Base-by-base conservation (phyloP, 208 protist genomes). In the Leishmania amazonensis region DNA sequence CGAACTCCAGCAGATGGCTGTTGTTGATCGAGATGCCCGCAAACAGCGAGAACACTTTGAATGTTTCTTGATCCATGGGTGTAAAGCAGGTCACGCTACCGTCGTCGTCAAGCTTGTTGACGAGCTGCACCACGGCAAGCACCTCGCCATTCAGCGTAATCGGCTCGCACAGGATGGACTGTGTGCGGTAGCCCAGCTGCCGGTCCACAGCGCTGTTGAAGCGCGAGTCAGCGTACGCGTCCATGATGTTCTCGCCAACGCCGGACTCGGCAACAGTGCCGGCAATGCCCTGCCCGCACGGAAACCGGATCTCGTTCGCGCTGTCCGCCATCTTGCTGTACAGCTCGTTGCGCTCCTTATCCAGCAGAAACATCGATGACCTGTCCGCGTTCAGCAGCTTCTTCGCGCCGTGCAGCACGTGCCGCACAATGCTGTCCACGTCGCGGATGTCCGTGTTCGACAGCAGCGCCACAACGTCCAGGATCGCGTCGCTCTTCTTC, bases 1-100 rank as follows among this genome's bases (percentile, higher is more conserved):
- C 91, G 80, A 96, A 96, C 85, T 94, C 85, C 31, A 97, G 88
- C 64, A 97, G 78, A 60, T 94, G 91, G 17, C 92, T 93, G 85
- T 97, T 97, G 82, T 94, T 92, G 83, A 97, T 93, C n/a, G 90
- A 94, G 67, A 97, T 96, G 45, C 91, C 94, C 11, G 94, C 94
- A 60, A 96, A 97, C 64, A 94, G 83, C 21, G 92, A 94, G 81
- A 97, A 97, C 40, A 92, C 86, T 67, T 85, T 81, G 84, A 97
- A 95, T 0, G 94, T 96, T 7, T 90, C 91, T 19, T 79, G 88
- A 60, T 97, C 94, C 2, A 64, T 80, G 24, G 31, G 70, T 1
- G 85, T 91, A 71, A 97, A 97, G 54, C 65, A 78, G 28, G 78
- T 81, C 62, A 96, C 90, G 49, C 78, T 76, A 21, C 93, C 91